Conservation (phyloP, 2,329 filamentous ascomycete species). For the Cladophialophora chaetospira region DNA sequence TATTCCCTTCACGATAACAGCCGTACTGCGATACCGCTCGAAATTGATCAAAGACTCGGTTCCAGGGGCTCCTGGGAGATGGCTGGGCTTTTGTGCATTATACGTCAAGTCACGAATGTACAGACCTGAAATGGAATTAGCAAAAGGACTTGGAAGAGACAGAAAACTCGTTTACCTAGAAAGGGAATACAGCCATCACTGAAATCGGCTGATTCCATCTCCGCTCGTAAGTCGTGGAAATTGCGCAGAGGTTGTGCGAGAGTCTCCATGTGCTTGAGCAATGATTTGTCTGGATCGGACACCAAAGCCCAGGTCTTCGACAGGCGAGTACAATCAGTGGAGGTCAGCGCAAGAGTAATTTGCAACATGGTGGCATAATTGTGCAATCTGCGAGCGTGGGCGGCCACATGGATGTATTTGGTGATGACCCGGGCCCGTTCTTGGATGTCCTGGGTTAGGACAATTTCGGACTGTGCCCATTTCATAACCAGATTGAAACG, state of each 20-base stretch:
- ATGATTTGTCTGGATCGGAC: constrained; percentile 54
- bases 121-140: constrained; percentile 46
- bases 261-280: constrained; percentile 60
- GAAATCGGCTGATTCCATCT: constrained; percentile 63
- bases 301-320: constrained; percentile 62
- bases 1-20: constrained; percentile 65
- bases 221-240: constrained; percentile 62
- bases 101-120: constrained; percentile 69
- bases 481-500: constrained; percentile 69
- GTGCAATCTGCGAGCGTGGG: constrained; percentile 58
- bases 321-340: constrained; percentile 60
- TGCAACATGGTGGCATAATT: constrained; percentile 70
- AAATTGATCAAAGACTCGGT: constrained; percentile 65
- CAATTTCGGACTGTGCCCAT: constrained; percentile 64
- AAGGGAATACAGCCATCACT: constrained; percentile 68
- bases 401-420: constrained; percentile 66
- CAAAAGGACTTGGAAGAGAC: not conserved
- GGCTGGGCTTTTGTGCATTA: constrained; percentile 66
- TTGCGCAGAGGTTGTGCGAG: constrained; percentile 65
- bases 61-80: constrained; percentile 50
- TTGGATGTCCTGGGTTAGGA: constrained; percentile 59
- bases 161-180: constrained; percentile 51
- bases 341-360: constrained; percentile 63
- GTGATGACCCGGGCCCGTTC: constrained; percentile 63
- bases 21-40: constrained; percentile 66